These are phyloP conservation scores for Tetrapisispora iriomotensis DNA, from an alignment of 805 yeast genomes.

Conservation along the genomic window DNA sequence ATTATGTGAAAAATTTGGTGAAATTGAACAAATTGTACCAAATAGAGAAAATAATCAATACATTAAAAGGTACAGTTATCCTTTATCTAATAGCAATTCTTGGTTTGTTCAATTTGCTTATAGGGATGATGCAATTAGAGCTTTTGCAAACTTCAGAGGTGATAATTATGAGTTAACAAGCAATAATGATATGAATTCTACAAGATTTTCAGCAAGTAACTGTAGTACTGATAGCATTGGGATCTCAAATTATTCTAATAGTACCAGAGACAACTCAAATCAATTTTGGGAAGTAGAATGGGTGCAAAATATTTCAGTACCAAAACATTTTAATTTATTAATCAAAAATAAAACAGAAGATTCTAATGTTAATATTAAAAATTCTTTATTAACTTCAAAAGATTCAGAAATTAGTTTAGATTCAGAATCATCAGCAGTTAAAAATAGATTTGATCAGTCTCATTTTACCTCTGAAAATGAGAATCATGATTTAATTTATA, in stretches of 20 bases:
- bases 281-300: constrained; percentile 55
- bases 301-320: constrained; percentile 73
- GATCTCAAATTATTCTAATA: background rate
- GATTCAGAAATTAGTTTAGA: background rate
- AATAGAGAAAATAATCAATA: constrained; percentile 25
- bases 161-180: constrained; percentile 15
- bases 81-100: constrained; percentile 26
- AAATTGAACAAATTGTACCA: constrained; percentile 56
- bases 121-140: constrained; percentile 81
- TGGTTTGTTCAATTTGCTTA: constrained; percentile 76
- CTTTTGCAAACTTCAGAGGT: constrained; percentile 57
- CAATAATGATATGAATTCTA: too few species aligned
- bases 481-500: constrained; percentile 1
- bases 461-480: constrained; percentile 2
- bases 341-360: constrained; percentile 4
- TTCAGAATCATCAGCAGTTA: background rate
- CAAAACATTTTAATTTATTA: constrained; percentile 27
- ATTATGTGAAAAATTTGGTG: constrained; percentile 51
- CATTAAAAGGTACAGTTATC: constrained; percentile 12
- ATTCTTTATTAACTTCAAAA: background rate
- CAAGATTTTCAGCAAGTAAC: too few species aligned
- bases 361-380: background rate
- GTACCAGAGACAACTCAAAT: constrained; percentile 22
- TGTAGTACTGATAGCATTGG: background rate
- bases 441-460: background rate